Base-by-base conservation (phyloP, 768 basidiomycete species). In the Pisolithus sp. region DNA sequence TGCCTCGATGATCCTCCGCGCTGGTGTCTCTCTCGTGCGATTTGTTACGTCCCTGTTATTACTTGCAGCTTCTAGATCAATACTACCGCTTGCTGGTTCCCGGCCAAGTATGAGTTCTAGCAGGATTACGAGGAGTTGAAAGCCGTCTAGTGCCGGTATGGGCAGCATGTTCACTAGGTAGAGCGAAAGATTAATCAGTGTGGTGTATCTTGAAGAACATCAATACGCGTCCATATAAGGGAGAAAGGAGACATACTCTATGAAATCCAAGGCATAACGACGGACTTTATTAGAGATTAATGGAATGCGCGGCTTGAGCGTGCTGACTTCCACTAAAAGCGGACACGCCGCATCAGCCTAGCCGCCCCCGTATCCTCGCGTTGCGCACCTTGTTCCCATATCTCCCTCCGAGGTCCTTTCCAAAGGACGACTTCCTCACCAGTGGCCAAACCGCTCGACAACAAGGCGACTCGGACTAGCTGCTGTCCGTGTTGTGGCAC, bases 141-240 rank as follows among this genome's bases (percentile, higher is more conserved):
- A 68, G 24, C 92, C 92, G 54, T 94, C 92, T 18, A 93, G 72
- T 45, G 72, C 69, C 2, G 79, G 78, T 31, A 93, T 63, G 0
- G 92, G 90, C 21, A 93, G 73, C 24, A 89, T 76, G 64, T 94
- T 94, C 71, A 93, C 83, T 52, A 92, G 68, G 64, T 80, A 92
- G 2, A 94, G 72, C 3, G 89, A 92, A 30, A 93, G 65, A n/a
- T 83, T 81, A 2, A 87, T 75, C 60, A 80, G 78, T 31, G 71
- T 68, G 53, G 83, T 66, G 53, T 87, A 88, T 54, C 87, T 86
- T 57, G 50, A 10, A 28, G 40, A 10, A 15, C 7, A 18, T 41
- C 4, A 36, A 44, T 45, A 17, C 57, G 34, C 46, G 24, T 18
- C 2, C 13, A 2, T 37, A 21, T 18, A 21, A 13, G 30, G 31